Conservation (phyloP, 2,329 filamentous ascomycete genomes). For the Colletotrichum karsti region DNA sequence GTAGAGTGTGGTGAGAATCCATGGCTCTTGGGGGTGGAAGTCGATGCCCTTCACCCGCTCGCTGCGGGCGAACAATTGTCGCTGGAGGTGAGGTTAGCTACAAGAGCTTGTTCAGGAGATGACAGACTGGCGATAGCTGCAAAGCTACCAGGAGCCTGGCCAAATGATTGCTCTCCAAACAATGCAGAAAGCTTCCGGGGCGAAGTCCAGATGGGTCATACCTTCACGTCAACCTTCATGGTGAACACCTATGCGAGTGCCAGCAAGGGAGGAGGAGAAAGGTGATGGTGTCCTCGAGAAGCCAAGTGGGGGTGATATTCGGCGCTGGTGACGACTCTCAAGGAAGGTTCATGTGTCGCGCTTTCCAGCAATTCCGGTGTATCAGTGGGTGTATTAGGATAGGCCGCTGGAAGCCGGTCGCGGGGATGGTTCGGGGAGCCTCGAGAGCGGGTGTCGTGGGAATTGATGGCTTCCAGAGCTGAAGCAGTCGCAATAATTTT, state of each 20-base stretch:
- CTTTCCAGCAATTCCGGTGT: neutral
- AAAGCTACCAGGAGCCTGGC: neutral
- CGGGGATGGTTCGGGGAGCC: constrained; percentile 4
- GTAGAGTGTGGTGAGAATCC: constrained; percentile 95
- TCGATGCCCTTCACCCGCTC: constrained; percentile 98
- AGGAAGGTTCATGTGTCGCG: constrained; percentile 10
- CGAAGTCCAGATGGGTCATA: neutral
- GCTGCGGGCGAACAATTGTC: constrained; percentile 74
- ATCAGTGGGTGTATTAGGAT: neutral
- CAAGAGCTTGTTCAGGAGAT: constrained; percentile 7
- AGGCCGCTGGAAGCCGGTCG: constrained; percentile 29
- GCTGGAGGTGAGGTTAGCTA: constrained; percentile 38
- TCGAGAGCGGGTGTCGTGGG: constrained; percentile 18
- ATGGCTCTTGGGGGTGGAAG: constrained; percentile 96
- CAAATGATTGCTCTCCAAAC: neutral
- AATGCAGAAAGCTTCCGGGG: neutral
- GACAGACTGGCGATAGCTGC: neutral
- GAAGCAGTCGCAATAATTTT: constrained; percentile 30
- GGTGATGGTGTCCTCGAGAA: constrained; percentile 23
- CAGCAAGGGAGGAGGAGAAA: constrained; percentile 22
- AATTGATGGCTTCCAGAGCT: constrained; percentile 32
- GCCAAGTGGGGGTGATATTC: constrained; percentile 23
- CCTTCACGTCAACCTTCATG: constrained; percentile 32
- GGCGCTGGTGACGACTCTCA: constrained; percentile 15
- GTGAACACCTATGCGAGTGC: constrained; percentile 15